Conservation (phyloP, 768 basidiomycete species). For the Phylloporus arenicola region DNA sequence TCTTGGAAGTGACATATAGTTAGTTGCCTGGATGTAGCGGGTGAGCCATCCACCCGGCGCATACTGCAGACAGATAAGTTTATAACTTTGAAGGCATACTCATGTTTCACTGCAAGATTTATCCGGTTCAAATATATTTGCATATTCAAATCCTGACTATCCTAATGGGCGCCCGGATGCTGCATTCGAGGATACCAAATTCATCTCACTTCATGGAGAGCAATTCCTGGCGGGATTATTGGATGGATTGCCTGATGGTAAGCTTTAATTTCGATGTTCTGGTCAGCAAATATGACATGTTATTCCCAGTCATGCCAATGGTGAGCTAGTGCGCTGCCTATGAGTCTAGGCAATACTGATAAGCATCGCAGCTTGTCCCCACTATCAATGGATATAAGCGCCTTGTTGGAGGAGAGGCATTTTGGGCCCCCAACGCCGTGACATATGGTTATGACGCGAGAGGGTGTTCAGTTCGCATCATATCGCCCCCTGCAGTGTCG, state of each 20-base stretch:
- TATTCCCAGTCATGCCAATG: conserved; percentile 67
- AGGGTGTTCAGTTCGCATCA: conserved; percentile 84
- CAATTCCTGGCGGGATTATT: conserved; percentile 93
- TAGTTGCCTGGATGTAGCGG: conserved; percentile 96
- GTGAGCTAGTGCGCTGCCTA: conserved; percentile 36
- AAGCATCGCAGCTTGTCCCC: conserved; percentile 57
- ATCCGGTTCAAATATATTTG: conserved; percentile 75
- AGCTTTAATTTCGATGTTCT: conserved; percentile 16
- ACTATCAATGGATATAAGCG: conserved; percentile 98
- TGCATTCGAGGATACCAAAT: conserved; percentile 74
- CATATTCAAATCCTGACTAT: conserved; percentile 56
- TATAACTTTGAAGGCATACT: conserved; percentile 55
- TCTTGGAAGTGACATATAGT: conserved; percentile 2
- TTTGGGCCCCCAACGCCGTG: conserved; percentile 90
- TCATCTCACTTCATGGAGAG: conserved; percentile 78
- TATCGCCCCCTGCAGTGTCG: conserved; percentile 83
- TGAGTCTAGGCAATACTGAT: background rate
- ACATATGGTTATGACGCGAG: conserved; percentile 97
- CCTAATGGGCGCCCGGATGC: conserved; percentile 64
- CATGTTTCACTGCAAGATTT: conserved; percentile 80
- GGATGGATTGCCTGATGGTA: conserved; percentile 85
- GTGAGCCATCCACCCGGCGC: conserved; percentile 36
- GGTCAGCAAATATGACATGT: background rate
- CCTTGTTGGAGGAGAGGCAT: conserved; percentile 86
- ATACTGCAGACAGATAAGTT: conserved; percentile 9